A percentile compares a stretch with the other conserved stretches of the same genome.
These are phyloP conservation scores for Globisporangium takayamanum DNA, from an alignment of 352 stramenopile genomes.

Conservation along the genomic window DNA sequence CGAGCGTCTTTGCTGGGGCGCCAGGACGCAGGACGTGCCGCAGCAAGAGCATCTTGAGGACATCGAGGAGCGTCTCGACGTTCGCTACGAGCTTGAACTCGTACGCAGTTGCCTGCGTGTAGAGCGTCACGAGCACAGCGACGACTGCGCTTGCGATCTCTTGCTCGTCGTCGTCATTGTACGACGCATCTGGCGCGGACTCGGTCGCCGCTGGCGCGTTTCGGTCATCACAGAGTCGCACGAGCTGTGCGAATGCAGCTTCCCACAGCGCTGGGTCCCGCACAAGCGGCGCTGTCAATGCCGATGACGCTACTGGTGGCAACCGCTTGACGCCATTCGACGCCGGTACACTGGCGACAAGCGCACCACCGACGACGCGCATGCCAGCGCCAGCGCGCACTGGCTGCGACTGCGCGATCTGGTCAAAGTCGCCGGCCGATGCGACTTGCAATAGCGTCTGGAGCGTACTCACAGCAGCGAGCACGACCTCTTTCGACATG, in stretches of 20 bases:
- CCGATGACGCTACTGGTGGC: neutral
- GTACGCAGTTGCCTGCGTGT: slow-evolving; percentile 62
- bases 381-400: slow-evolving; percentile 84
- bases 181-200: slow-evolving; percentile 5
- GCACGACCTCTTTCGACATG: slow-evolving; percentile 73
- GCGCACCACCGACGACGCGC: slow-evolving; percentile 84
- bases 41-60: slow-evolving; percentile 60
- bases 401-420: slow-evolving; percentile 59
- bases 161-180: slow-evolving; percentile 72
- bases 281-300: slow-evolving; percentile 8
- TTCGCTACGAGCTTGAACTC: slow-evolving; percentile 67
- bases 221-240: slow-evolving; percentile 49
- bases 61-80: slow-evolving; percentile 50
- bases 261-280: slow-evolving; percentile 63
- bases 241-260: slow-evolving; percentile 53
- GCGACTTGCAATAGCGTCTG: slow-evolving; percentile 81
- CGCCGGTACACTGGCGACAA: slow-evolving; percentile 28
- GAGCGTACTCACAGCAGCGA: slow-evolving; percentile 67
- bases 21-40: slow-evolving; percentile 50
- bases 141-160: slow-evolving; percentile 78
- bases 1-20: slow-evolving; percentile 24
- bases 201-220: slow-evolving; percentile 12
- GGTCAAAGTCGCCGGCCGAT: slow-evolving; percentile 62
- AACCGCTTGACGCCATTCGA: slow-evolving; percentile 13
- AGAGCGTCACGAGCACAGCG: slow-evolving; percentile 65